These are phyloP conservation scores for Lepraria neglecta DNA, from an alignment of 495 filamentous ascomycete genomes.

Conservation along the genomic window DNA sequence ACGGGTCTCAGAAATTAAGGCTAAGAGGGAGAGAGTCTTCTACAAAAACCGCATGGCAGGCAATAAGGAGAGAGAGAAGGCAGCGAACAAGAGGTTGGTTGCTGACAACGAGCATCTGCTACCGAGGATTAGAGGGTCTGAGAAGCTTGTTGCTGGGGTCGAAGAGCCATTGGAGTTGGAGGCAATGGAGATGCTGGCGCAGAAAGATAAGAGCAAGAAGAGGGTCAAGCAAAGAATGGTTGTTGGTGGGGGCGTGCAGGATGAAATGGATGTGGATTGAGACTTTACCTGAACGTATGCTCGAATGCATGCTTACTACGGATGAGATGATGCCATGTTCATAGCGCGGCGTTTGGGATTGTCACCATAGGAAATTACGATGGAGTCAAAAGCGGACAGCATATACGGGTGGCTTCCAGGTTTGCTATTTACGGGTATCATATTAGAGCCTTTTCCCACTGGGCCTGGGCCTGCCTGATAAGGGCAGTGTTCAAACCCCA, in stretches of 20 bases:
- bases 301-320: neutral
- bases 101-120: conserved; percentile 85
- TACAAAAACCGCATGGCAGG: conserved; percentile 89
- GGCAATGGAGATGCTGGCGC: conserved; percentile 26
- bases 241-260: conserved; percentile 61
- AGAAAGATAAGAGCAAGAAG: conserved; percentile 37
- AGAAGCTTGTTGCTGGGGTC: conserved; percentile 46
- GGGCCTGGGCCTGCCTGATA: no score
- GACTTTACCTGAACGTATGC: neutral
- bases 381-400: conserved; percentile 1
- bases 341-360: conserved; percentile 25
- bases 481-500: neutral
- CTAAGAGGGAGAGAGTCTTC: conserved; percentile 76
- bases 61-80: conserved; percentile 70
- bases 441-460: no score
- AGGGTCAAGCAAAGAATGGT: conserved; percentile 55
- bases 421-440: neutral
- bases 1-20: conserved; percentile 79
- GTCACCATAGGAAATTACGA: neutral
- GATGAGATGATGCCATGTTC: conserved; percentile 7
- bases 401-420: neutral
- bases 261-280: conserved; percentile 62
- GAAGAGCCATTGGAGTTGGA: conserved; percentile 32
- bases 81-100: conserved; percentile 77
- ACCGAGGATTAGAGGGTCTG: conserved; percentile 53